These are phyloP conservation scores for Orbilia oligospora DNA, from an alignment of 2,329 filamentous ascomycete species.

Conservation along the genomic window DNA sequence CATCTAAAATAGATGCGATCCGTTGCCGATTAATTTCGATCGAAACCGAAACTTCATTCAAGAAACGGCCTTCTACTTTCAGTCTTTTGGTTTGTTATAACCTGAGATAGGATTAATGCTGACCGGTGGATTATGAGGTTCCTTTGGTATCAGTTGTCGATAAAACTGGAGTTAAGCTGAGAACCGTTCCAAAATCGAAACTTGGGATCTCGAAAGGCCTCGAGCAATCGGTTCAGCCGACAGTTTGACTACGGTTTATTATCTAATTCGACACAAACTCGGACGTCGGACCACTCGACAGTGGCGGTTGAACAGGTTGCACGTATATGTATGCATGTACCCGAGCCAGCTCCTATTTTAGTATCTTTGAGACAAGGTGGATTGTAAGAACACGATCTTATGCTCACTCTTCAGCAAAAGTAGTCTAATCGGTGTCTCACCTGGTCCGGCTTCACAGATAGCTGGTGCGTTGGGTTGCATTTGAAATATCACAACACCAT, in stretches of 20 bases:
- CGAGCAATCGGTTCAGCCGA: not conserved
- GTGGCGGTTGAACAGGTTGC: not conserved
- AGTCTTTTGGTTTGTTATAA: not conserved
- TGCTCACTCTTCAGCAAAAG: not conserved
- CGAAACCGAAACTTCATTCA: not conserved
- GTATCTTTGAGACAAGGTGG: slow-evolving; percentile 19
- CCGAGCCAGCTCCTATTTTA: slow-evolving; percentile 11
- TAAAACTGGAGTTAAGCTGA: not conserved
- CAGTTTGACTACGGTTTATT: not conserved
- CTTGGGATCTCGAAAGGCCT: no score
- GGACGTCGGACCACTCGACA: not conserved
- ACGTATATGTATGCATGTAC: not conserved
- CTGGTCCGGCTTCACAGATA: not conserved
- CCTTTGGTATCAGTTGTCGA: not conserved
- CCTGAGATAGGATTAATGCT: not conserved
- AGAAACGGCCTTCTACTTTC: not conserved
- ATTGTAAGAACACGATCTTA: slow-evolving; percentile 15
- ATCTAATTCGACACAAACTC: not conserved
- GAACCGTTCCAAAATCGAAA: no score
- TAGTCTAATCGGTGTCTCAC: slow-evolving; percentile 1
- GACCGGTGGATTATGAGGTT: not conserved
- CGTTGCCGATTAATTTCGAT: not conserved
- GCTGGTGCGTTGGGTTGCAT: slow-evolving; percentile 38
- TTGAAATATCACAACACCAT: slow-evolving; percentile 49
- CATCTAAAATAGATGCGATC: slow-evolving; percentile 15